A percentile compares a stretch with the other conserved stretches of the same genome.
phyloP scores from a whole-genome alignment of 2,329 filamentous ascomycete genomes.

The Fusarium nelsonii region DNA sequence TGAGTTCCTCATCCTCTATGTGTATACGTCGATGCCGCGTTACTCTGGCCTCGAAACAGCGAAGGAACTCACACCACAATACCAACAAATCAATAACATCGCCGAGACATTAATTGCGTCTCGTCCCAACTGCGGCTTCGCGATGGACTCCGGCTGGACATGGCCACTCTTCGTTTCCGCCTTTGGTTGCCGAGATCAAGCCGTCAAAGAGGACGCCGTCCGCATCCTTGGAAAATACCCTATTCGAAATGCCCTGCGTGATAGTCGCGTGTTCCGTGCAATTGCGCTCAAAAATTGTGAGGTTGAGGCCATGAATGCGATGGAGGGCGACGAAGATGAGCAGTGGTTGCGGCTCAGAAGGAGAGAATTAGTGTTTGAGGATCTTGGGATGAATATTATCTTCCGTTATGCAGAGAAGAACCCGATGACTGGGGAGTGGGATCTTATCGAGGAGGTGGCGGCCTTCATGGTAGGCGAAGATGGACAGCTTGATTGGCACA shows the following conservation, averaged over 20 bases:
- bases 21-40: constrained; percentile 56
- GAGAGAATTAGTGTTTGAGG: constrained; percentile 56
- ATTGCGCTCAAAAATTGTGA: constrained; percentile 56
- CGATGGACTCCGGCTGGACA: constrained; percentile 61
- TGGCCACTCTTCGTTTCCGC: constrained; percentile 59
- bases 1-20: constrained; percentile 58
- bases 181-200: constrained; percentile 56
- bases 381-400: constrained; percentile 54
- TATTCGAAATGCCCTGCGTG: constrained; percentile 59
- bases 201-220: constrained; percentile 56
- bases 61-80: constrained; percentile 56
- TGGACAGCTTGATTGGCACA: constrained; percentile 52
- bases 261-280: constrained; percentile 56
- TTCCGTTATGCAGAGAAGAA: constrained; percentile 54
- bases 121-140: constrained; percentile 56
- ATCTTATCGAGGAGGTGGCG: constrained; percentile 55
- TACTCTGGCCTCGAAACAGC: constrained; percentile 55
- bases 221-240: constrained; percentile 57
- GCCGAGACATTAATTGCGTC: constrained; percentile 54
- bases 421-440: constrained; percentile 51
- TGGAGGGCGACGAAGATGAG: constrained; percentile 51
- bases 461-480: constrained; percentile 49
- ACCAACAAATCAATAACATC: constrained; percentile 57
- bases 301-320: constrained; percentile 51
- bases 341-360: constrained; percentile 57